Evolutionary conservation across 768 basidiomycete genomes (phyloP), one percentile per base, ranked within the genome.

Genomic region (Amanita pseudoporphyria): DNA sequence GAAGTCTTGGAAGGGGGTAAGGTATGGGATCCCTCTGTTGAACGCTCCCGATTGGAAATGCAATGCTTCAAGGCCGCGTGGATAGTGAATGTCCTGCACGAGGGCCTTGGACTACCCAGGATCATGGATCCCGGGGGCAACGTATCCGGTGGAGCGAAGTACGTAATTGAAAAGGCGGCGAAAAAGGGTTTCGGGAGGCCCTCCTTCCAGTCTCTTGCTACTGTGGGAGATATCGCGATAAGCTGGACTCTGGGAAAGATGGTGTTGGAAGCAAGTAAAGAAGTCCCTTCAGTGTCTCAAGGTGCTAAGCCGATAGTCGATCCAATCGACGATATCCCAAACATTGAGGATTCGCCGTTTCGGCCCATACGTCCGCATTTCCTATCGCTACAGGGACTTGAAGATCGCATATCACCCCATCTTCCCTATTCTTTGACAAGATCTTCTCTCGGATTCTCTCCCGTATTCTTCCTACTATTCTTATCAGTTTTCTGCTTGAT

Each of bases 61-160:
- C 96, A 98, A 62, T 99, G 96, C 63, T 99, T 99, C 82, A 99
- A 99, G 65, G 92, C 95, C 1, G 94, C 96, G 2, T 99, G 96
- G 96, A 78, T 99, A 48, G 83, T 87, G 45, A 97, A 98, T 64
- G 86, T 99, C 32, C 66, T 99, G 2, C 95, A 98, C 57, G 91
- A 96, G 62, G 96, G 96, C 26, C 84, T 99, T 44, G 93, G 93
- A 7, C 79, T 99, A 62, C 96, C 96, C 21, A 76, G 96, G 22
- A 82, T 96, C 28, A 78, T 89, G 45, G 95, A 97, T 63, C 72
- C 78, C 1, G 88, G 81, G 2, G 94, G 94, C 1, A 89, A 92
- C 59, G 64, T 67, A 36, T 81, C 87, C 2, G 78, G 82, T 2
- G 68, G 75, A 6, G 84, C 78, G 3, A 80, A 84, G 43, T 77